Evolutionary conservation across 108 stramenopile genomes (phyloP).

Genomic region (Skeletonema costatum): DNA sequence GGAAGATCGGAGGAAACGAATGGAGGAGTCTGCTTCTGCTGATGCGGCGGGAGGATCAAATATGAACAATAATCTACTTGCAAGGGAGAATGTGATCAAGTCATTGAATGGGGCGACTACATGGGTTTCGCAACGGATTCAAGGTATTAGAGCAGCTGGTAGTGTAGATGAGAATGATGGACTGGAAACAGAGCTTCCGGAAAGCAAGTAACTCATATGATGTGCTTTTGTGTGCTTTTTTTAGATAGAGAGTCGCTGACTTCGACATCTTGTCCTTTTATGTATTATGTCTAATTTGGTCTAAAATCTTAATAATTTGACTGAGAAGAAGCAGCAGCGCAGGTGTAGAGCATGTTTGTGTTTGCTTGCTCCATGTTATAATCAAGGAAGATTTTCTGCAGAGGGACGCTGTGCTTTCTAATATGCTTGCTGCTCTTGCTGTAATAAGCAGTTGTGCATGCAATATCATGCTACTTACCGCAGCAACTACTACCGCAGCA

Average conservation of each 20-base stretch:
- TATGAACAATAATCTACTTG: neutral
- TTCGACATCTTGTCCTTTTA: neutral
- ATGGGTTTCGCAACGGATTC: slow-evolving; percentile 31
- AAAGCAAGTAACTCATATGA: neutral
- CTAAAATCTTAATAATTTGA: too few species aligned
- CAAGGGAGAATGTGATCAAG: slow-evolving; percentile 12
- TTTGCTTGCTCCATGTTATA: too few species aligned
- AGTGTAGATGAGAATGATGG: neutral
- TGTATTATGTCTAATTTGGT: neutral
- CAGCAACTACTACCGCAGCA: too few species aligned
- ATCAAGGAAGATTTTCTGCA: too few species aligned
- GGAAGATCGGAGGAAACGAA: slow-evolving; percentile 1
- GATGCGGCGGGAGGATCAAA: neutral
- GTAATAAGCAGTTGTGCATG: too few species aligned
- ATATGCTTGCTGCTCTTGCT: too few species aligned
- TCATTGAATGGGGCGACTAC: slow-evolving; percentile 4
- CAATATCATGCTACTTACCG: too few species aligned
- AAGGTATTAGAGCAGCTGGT: neutral
- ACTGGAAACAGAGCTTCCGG: neutral
- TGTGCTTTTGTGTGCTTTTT: too few species aligned
- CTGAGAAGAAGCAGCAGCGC: too few species aligned
- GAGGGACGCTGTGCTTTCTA: too few species aligned
- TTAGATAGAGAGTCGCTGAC: too few species aligned
- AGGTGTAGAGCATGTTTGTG: too few species aligned
- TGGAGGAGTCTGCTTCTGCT: slow-evolving; percentile 4